Percentiles rank a stretch among this genome's conserved stretches.
phyloP scores from a whole-genome alignment of 2,329 filamentous ascomycete species.

The Alternaria sp. region DNA sequence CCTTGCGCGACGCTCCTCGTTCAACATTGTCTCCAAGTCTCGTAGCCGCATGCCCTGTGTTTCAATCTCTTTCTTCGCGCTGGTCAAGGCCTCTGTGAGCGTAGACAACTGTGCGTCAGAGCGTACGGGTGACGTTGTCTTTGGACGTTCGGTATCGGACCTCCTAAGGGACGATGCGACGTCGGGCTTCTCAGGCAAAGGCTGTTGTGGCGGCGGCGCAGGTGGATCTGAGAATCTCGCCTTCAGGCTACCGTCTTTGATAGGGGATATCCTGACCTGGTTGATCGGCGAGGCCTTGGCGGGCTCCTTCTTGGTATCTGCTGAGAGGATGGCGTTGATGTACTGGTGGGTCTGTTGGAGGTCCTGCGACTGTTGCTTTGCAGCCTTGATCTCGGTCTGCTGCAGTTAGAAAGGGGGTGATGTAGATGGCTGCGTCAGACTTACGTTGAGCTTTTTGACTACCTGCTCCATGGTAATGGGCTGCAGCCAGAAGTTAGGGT shows the following conservation, averaged over 20 bases:
- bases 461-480: constrained; percentile 95
- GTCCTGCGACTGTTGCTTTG: constrained; percentile 86
- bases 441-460: constrained; percentile 83
- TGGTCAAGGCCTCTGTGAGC: constrained; percentile 83
- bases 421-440: constrained; percentile 45
- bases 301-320: constrained; percentile 68
- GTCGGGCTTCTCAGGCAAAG: constrained; percentile 91
- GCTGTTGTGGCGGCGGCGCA: constrained; percentile 90
- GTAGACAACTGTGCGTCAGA: constrained; percentile 79
- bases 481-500: constrained; percentile 83
- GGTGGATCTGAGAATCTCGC: constrained; percentile 91
- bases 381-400: constrained; percentile 88
- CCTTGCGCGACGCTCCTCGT: constrained; percentile 80
- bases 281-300: constrained; percentile 56
- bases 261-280: constrained; percentile 55
- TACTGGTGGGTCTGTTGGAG: constrained; percentile 83
- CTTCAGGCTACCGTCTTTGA: constrained; percentile 72
- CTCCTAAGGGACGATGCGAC: constrained; percentile 73
- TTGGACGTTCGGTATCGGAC: constrained; percentile 77
- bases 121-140: constrained; percentile 67
- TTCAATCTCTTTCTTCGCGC: constrained; percentile 86
- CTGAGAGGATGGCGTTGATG: constrained; percentile 76
- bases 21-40: constrained; percentile 80
- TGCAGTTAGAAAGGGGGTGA: constrained; percentile 25
- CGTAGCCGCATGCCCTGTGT: constrained; percentile 80